Base-by-base conservation (phyloP, 495 filamentous ascomycete genomes). In the Annulohypoxylon moriforme region DNA sequence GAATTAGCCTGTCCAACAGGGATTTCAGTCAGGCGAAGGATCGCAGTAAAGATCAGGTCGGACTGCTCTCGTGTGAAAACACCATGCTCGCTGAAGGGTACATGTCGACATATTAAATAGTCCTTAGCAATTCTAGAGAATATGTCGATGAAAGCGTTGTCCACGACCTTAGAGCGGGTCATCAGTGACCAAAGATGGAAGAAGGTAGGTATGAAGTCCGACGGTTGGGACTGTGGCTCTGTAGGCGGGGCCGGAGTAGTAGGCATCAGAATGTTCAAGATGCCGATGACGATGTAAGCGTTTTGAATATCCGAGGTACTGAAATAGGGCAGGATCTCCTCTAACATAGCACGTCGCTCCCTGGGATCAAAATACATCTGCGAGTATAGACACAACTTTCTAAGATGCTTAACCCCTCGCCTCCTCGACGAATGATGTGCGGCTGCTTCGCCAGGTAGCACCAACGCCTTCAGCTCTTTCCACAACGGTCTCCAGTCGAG, bases 131-230 rank as follows among this genome's bases (percentile, higher is more conserved):
- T 82, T 44, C 96, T 85, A 9, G 95, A 98, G 49, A 97, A 87
- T 40, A 96, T 88, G 79, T 99, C 96, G 53, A 98, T 85, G 67
- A 96, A 96, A 40, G 88, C 89, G 40, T 91, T 87, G 77, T 99
- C 96, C 67, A 96, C 92, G 8, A 89, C 84, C 80, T 92, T 97
- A 4, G 94, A 97, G 44, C 96, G 88, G 67, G 92, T 94, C 75
- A 98, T 90, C 18, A 98, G 82, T 6, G 94, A 96, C 96, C 96
- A 99, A 8, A 98, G 80, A 80, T 98, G 94, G 83, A 98, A 99
- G 71, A 97, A 91, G 5, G 94, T 89, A 0, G 96, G 96, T 31
- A 98, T 78, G 72, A 94, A 94, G 73, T 93, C 88, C 61, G 94
- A 90, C 0, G 96, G 96, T 59, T 88, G 86, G 36, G 92, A 89